A percentile compares a stretch with the other conserved stretches of the same genome.
phyloP scores from a whole-genome alignment of 768 basidiomycete genomes.

The Gloeophyllum trabeum region DNA sequence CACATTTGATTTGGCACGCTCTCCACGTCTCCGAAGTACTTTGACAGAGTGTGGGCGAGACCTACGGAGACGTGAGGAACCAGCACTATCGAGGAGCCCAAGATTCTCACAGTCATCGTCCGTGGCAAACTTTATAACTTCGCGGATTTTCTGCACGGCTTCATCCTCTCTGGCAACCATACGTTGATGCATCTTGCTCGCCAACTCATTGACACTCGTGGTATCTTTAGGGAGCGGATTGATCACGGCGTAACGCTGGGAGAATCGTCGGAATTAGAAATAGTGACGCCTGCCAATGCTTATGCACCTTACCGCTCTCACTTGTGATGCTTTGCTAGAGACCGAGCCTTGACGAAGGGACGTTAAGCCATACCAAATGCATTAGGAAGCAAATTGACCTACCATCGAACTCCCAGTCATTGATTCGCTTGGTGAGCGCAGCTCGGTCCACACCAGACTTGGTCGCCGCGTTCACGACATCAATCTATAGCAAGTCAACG shows the following conservation, averaged over 20 bases:
- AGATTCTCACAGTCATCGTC: constrained; percentile 23
- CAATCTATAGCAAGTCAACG: constrained; percentile 19
- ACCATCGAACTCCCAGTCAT: constrained; percentile 28
- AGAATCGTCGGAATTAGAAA: constrained; percentile 1
- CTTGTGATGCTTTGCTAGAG: constrained; percentile 24
- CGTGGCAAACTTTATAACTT: constrained; percentile 27
- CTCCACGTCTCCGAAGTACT: constrained; percentile 31
- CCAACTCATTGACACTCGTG: constrained; percentile 21
- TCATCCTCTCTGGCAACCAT: constrained; percentile 31
- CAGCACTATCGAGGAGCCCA: neutral
- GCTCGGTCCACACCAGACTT: constrained; percentile 17
- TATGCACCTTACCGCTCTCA: constrained; percentile 19
- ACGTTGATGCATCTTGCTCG: constrained; percentile 20
- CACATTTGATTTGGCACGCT: constrained; percentile 29
- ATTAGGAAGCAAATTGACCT: neutral
- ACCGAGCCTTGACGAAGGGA: constrained; percentile 14
- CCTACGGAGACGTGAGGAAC: constrained; percentile 15
- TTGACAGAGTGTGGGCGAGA: constrained; percentile 27
- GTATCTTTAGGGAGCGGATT: constrained; percentile 21
- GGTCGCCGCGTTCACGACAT: constrained; percentile 20
- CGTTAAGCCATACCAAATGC: constrained; percentile 1
- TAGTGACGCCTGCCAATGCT: neutral
- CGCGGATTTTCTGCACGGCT: constrained; percentile 24
- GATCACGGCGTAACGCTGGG: constrained; percentile 23
- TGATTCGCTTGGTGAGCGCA: constrained; percentile 23